Evolutionary conservation across 2,329 filamentous ascomycete genomes (phyloP).

Genomic region (Cryphonectria japonica): DNA sequence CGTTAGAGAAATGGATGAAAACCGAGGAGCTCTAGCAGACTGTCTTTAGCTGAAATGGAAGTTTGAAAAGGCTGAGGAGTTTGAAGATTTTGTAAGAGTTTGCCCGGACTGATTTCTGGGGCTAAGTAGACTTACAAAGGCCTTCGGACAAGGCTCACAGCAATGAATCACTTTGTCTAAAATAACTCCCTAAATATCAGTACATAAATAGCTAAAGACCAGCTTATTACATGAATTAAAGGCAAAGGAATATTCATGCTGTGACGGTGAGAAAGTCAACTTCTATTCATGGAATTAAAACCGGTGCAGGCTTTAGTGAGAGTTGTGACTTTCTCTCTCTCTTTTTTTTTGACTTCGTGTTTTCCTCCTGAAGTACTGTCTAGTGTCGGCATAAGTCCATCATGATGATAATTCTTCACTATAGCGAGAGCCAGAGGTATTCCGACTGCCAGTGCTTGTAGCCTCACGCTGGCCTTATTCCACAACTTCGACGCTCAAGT

Average conservation of each 20-base stretch:
- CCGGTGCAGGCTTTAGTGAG: not conserved
- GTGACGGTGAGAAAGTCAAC: not conserved
- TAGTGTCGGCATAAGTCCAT: not conserved
- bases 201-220: not conserved
- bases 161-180: not conserved
- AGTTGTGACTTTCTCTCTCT: not conserved
- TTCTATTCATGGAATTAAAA: not conserved
- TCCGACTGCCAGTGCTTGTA: not conserved
- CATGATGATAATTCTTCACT: not conserved
- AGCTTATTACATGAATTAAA: not conserved
- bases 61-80: not conserved
- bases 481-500: conserved; percentile 18
- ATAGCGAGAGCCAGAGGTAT: not conserved
- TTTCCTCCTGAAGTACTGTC: not conserved
- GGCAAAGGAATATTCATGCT: not conserved
- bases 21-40: not conserved
- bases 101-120: no score
- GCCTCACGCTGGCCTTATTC: not conserved
- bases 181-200: no score
- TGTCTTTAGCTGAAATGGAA: no score
- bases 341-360: no score
- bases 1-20: not conserved
- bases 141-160: no score
- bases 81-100: not conserved
- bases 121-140: no score